These are phyloP conservation scores for Acer yangbiense DNA, from an alignment of 345 rosid species.

Conservation along the genomic window DNA sequence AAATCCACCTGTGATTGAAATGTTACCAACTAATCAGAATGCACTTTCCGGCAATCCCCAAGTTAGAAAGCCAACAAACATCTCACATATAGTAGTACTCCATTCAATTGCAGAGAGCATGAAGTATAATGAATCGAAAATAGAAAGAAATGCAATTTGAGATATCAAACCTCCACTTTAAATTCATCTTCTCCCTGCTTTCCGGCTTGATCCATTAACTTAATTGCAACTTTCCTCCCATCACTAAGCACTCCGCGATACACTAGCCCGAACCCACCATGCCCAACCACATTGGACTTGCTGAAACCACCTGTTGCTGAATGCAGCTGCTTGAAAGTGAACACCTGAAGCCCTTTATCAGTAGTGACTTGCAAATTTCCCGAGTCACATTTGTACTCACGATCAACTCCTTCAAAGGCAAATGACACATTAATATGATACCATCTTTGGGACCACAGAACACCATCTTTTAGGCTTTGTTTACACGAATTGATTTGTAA, in stretches of 20 bases:
- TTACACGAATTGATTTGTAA: not conserved
- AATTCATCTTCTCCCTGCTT: conserved; percentile 96
- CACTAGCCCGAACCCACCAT: conserved; percentile 81
- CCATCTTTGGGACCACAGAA: not conserved
- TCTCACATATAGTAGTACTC: not conserved
- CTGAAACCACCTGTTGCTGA: conserved; percentile 89
- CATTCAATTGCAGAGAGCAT: not conserved
- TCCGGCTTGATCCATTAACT: conserved; percentile 84
- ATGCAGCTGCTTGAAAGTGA: conserved; percentile 80
- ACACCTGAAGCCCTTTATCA: conserved; percentile 66
- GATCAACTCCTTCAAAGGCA: conserved; percentile 47
- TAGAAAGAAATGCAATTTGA: not conserved
- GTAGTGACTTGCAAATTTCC: conserved; percentile 34
- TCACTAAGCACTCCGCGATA: conserved; percentile 65
- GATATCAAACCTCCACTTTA: conserved; percentile 69
- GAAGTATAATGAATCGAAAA: not conserved
- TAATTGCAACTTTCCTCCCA: conserved; percentile 76
- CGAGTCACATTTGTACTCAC: conserved; percentile 50
- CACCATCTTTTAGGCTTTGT: not conserved
- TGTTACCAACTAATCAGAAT: conserved; percentile 24
- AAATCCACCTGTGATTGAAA: conserved; percentile 64
- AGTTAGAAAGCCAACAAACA: not conserved
- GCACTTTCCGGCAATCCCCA: conserved; percentile 15
- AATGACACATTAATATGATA: not conserved
- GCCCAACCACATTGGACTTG: conserved; percentile 90